Evolutionary conservation across 2,329 filamentous ascomycete genomes (phyloP).

Genomic region (Aspergillus eucalypticola): DNA sequence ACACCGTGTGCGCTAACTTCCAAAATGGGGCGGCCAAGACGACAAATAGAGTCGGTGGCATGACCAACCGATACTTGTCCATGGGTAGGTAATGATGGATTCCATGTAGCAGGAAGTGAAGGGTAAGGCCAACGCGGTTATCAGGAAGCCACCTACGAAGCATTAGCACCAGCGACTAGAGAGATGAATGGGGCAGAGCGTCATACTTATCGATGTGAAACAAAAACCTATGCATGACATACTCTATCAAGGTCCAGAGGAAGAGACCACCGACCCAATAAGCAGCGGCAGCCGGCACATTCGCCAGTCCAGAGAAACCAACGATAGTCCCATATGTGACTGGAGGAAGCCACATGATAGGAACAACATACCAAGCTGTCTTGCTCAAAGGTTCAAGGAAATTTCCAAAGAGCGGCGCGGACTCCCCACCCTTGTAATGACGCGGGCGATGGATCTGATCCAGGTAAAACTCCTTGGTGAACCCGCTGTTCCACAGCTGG

Average conservation of each 20-base stretch:
- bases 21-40: constrained; percentile 86
- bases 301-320: constrained; percentile 62
- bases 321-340: constrained; percentile 71
- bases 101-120: constrained; percentile 92
- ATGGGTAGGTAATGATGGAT: constrained; percentile 99
- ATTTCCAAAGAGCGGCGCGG: constrained; percentile 93
- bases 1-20: constrained; percentile 79
- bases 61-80: constrained; percentile 95
- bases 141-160: constrained; percentile 75
- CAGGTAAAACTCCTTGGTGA: constrained; percentile 93
- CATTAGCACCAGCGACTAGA: constrained; percentile 19
- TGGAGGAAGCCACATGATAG: constrained; percentile 78
- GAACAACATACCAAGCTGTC: constrained; percentile 92
- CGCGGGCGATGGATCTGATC: constrained; percentile 93
- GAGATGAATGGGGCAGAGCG: not conserved
- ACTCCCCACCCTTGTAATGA: constrained; percentile 91
- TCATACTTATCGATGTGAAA: constrained; percentile 91
- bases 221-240: constrained; percentile 81
- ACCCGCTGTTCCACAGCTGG: constrained; percentile 86
- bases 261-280: constrained; percentile 72
- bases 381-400: constrained; percentile 96
- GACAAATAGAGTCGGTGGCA: constrained; percentile 89
- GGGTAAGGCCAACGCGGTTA: constrained; percentile 79
- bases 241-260: constrained; percentile 90
- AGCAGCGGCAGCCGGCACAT: constrained; percentile 48